Base-by-base conservation (phyloP, 805 yeast genomes). In the Yamadazyma phyllophila region DNA sequence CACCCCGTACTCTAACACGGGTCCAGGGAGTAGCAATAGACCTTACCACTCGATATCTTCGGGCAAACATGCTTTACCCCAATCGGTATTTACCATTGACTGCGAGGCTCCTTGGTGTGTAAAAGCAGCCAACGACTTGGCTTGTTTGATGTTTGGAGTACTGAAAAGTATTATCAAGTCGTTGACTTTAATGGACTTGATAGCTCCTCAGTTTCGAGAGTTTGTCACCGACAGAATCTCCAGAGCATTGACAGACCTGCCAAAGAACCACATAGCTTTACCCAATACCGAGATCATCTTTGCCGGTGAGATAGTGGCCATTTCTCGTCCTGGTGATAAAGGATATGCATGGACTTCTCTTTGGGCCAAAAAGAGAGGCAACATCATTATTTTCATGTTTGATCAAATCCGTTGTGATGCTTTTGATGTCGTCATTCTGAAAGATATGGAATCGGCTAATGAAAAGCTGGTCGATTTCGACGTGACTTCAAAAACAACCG, bases 121-220 rank as follows among this genome's bases (percentile, higher is more conserved):
- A 41, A 80, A 80, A 56, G 91, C 95, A 6, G 89, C 95, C 12
- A 91, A 92, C 60, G 97, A 91, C 64, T 71, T 90, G 52, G 96
- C 96, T 0, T 87, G 96, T 58, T 71, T 89, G 48, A 81, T 88
- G 69, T 87, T 91, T 65, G 97, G 97, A 13, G 80, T 87, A 3
- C 81, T 88, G 38, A 80, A 82, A 57, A 73, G 71, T 31, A 82
- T 82, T 26, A 69, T 89, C 30, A 75, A 77, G 31, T 73, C 83
- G 13, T 63, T 84, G 41, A 80, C 88, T 0, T 70, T 91, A 30
- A 71, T 88, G 69, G 96, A 87, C 62, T 73, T 89, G 52, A 81
- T 86, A 30, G 88, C 90, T 10, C 83, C 88, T 0, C 87, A 88
- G 56, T 83, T 88, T 38, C 73, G 90, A 56, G 77, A 77, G 54